Evolutionary conservation across 2,329 filamentous ascomycete species (phyloP), one percentile per base, ranked within the genome.

Genomic region (Polychaeton citri): DNA sequence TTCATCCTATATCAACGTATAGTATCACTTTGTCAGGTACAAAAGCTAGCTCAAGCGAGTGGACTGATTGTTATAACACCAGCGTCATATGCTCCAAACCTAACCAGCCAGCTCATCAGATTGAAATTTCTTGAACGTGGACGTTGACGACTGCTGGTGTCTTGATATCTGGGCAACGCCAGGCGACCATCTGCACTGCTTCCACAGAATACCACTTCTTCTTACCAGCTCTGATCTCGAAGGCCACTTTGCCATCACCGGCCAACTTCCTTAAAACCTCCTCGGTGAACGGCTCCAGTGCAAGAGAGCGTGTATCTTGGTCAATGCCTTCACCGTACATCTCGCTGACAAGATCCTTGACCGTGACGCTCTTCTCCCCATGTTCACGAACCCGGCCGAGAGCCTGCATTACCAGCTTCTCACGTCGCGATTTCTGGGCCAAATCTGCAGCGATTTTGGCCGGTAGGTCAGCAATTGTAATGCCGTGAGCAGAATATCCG

Each of bases 221-320:
- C 35, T 40, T 20, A 0, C 50, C 47, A 7, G 33, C 32, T 10
- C 48, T 37, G 9, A 47, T 38, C 39, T 50, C 41, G 30, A 56
- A 55, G 2, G 45, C 52, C 2, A 54, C 53, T 31, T 44, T 46
- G 2, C 49, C 47, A 36, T 55, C 53, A 0, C 43, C 49, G 6
- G 53, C 43, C 72, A 81, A 47, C 80, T 85, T 53, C 69, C 80
- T 45, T 65, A 82, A 51, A 72, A 56, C 61, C 65, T 66, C 36
- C 62, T 71, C 33, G 76, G 81, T 35, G 70, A 75, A 41, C 73
- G 86, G 61, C 86, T 92, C 79, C 80, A 88, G 55, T 83, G 90
- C 52, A 79, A 87, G 45, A 7, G 51, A 44, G 1, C 58, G 38
- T 0, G 62, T 53, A 12, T 53, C 43, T n/a, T 56, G 49, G 34